Conservation (phyloP, 2,329 filamentous ascomycete genomes). For the Ophiostoma sp. region DNA sequence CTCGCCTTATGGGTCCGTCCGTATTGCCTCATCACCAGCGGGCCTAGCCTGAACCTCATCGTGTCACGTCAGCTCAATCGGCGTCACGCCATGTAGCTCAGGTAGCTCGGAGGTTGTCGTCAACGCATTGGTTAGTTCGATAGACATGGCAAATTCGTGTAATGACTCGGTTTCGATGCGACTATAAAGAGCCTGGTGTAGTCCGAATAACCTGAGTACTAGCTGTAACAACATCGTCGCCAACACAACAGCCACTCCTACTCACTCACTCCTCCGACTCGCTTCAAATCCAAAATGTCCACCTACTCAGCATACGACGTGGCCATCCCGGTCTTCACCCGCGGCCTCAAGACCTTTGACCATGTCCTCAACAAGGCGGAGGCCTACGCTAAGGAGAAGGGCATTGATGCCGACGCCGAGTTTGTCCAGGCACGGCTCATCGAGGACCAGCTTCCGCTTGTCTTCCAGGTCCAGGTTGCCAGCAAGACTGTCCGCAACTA, state of each 20-base stretch:
- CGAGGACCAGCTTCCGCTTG: slow-evolving; percentile 36
- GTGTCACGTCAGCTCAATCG: background rate
- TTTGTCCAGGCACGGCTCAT: slow-evolving; percentile 30
- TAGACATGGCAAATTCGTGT: background rate
- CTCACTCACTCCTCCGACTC: background rate
- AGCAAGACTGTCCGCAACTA: slow-evolving; percentile 30
- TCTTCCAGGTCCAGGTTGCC: slow-evolving; percentile 35
- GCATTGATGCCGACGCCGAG: slow-evolving; percentile 27
- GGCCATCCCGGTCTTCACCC: slow-evolving; percentile 28
- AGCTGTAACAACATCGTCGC: too few species aligned
- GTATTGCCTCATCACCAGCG: slow-evolving; percentile 11
- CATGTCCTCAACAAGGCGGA: slow-evolving; percentile 33
- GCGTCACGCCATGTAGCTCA: background rate
- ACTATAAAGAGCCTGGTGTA: slow-evolving; percentile 3
- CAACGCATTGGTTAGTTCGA: background rate
- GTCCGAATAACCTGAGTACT: background rate
- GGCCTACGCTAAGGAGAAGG: slow-evolving; percentile 31
- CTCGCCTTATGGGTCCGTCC: background rate
- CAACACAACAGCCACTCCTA: background rate
- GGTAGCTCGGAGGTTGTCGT: background rate
- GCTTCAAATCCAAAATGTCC: slow-evolving; percentile 28
- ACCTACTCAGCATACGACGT: slow-evolving; percentile 30
- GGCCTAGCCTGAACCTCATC: background rate
- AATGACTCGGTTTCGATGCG: background rate
- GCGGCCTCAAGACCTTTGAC: slow-evolving; percentile 30